Conservation (phyloP, 768 basidiomycete genomes). For the Mycena amicta region DNA sequence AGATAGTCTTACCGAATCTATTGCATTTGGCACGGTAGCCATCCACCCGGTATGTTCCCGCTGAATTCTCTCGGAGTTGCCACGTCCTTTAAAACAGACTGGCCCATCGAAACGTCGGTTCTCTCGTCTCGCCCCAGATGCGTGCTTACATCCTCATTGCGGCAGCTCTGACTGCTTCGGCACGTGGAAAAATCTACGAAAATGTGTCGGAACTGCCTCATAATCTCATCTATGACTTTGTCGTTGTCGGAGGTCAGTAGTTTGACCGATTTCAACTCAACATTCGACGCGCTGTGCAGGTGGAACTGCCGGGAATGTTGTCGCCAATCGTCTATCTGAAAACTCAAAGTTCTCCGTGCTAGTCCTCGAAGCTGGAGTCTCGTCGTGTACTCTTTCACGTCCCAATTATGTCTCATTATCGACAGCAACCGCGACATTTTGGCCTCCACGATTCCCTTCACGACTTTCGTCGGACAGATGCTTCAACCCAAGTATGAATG, state of each 20-base stretch:
- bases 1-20: too few species aligned
- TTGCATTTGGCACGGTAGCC: too few species aligned
- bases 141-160: not conserved
- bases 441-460: not conserved
- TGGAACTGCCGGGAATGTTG: not conserved
- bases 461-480: not conserved
- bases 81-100: too few species aligned
- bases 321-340: not conserved
- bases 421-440: not conserved
- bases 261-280: not conserved
- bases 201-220: not conserved
- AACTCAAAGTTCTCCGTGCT: not conserved
- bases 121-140: too few species aligned
- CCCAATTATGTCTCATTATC: not conserved
- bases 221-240: not conserved
- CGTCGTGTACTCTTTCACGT: not conserved
- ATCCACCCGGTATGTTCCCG: too few species aligned
- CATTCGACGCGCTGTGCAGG: not conserved
- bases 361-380: not conserved
- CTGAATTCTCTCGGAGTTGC: too few species aligned
- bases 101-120: too few species aligned
- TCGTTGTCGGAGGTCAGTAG: not conserved
- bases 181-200: not conserved
- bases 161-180: not conserved
- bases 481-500: not conserved